A percentile compares a stretch with the other conserved stretches of the same genome.
phyloP scores from a whole-genome alignment of 306 rosid species.

The Quercus bicolor region DNA sequence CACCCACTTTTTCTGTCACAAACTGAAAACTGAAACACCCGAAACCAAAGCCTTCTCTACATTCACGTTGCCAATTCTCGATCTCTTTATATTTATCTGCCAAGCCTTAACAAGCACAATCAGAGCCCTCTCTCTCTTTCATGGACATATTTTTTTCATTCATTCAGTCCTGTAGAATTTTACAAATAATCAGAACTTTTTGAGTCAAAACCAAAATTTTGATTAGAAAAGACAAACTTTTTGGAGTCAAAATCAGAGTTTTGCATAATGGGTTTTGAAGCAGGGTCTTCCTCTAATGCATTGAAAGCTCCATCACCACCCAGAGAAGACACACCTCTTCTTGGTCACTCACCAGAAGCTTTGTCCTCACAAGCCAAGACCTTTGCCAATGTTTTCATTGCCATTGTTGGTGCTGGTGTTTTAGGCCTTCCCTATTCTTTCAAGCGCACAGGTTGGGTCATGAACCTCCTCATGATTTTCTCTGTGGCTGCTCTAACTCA shows the following conservation, averaged over 20 bases:
- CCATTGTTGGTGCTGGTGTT: slow-evolving; percentile 56
- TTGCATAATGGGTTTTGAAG: slow-evolving; percentile 26
- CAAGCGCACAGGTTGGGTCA: slow-evolving; percentile 51
- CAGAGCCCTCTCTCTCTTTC: no score
- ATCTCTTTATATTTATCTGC: no score
- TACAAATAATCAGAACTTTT: no score
- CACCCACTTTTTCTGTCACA: no score
- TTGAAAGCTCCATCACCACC: slow-evolving; percentile 28
- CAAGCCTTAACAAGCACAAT: no score
- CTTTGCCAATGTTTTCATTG: slow-evolving; percentile 60
- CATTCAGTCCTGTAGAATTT: no score
- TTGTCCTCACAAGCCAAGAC: slow-evolving; percentile 45
- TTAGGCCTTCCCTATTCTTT: slow-evolving; percentile 57
- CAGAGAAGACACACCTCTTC: slow-evolving; percentile 46
- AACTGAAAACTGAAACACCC: no score
- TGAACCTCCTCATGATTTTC: slow-evolving; percentile 37
- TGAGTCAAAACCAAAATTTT: no score
- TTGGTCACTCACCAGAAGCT: slow-evolving; percentile 16
- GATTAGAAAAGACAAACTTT: no score
- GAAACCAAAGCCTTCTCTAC: no score
- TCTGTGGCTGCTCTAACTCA: slow-evolving; percentile 43
- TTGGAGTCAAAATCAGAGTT: neutral
- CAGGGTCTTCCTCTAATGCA: slow-evolving; percentile 26
- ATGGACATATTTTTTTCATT: no score
- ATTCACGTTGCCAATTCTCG: no score